Conservation (phyloP, 2,329 filamentous ascomycete genomes). For the Trichoderma polysporum region DNA sequence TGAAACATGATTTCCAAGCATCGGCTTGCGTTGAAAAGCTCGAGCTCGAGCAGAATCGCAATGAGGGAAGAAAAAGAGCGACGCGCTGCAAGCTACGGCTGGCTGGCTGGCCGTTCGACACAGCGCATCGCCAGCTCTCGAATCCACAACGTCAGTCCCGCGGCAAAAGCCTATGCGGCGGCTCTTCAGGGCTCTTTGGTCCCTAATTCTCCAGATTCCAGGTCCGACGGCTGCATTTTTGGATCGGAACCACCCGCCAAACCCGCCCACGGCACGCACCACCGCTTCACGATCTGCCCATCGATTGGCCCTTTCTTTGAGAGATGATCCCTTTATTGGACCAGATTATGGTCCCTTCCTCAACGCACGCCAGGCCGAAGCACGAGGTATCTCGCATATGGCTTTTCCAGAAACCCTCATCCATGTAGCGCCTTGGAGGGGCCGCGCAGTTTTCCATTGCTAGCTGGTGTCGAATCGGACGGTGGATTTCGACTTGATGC, state of each 20-base stretch:
- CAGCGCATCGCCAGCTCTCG: not conserved
- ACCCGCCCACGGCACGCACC: not conserved
- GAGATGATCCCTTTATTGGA: not conserved
- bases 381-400: no score
- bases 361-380: not conserved
- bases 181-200: not conserved
- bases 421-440: not conserved
- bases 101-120: not conserved
- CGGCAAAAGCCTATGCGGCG: not conserved
- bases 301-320: not conserved
- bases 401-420: not conserved
- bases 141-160: not conserved
- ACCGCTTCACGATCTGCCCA: not conserved
- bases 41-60: not conserved
- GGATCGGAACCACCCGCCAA: not conserved
- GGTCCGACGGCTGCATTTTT: constrained; percentile 14
- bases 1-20: not conserved
- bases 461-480: not conserved
- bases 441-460: not conserved
- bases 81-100: not conserved
- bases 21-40: not conserved
- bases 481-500: not conserved
- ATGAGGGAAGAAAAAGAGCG: not conserved
- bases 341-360: not conserved
- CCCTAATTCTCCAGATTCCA: not conserved